A percentile compares a stretch with the other conserved stretches of the same genome.
These are phyloP conservation scores for Metschnikowia aberdeeniae DNA, from an alignment of 805 yeast genomes.

Conservation along the genomic window DNA sequence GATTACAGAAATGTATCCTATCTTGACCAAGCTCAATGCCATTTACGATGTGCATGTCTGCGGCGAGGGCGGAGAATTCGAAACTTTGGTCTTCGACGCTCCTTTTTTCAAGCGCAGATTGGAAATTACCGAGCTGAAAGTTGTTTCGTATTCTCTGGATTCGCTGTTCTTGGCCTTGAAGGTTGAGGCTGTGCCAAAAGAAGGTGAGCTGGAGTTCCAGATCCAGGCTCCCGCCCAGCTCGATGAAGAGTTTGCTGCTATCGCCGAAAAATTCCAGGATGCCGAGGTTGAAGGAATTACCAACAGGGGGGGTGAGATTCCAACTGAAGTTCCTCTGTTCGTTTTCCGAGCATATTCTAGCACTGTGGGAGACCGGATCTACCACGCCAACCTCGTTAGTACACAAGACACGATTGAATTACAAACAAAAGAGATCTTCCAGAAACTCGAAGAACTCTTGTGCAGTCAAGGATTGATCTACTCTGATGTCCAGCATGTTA, in stretches of 20 bases:
- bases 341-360: not conserved
- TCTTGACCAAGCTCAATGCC: slow-evolving; percentile 51
- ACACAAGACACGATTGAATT: slow-evolving; percentile 14
- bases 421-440: slow-evolving; percentile 51
- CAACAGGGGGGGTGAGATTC: too few species aligned
- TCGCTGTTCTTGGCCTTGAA: slow-evolving; percentile 62
- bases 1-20: slow-evolving; percentile 58
- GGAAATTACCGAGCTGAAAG: slow-evolving; percentile 35
- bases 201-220: slow-evolving; percentile 6
- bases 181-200: slow-evolving; percentile 46
- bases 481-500: slow-evolving; percentile 53
- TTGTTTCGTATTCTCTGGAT: slow-evolving; percentile 55
- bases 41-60: slow-evolving; percentile 85
- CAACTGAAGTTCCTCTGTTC: not conserved
- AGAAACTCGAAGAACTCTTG: slow-evolving; percentile 36
- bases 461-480: slow-evolving; percentile 26
- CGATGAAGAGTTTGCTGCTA: slow-evolving; percentile 11
- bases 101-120: slow-evolving; percentile 65
- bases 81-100: slow-evolving; percentile 85
- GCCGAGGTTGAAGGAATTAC: too few species aligned
- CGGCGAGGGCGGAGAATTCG: slow-evolving; percentile 99
- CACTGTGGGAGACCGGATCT: slow-evolving; percentile 15
- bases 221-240: slow-evolving; percentile 2
- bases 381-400: slow-evolving; percentile 30
- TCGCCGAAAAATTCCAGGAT: not conserved